Conservation (phyloP, 2,329 filamentous ascomycete species). For the Penicillium janthinellum region DNA sequence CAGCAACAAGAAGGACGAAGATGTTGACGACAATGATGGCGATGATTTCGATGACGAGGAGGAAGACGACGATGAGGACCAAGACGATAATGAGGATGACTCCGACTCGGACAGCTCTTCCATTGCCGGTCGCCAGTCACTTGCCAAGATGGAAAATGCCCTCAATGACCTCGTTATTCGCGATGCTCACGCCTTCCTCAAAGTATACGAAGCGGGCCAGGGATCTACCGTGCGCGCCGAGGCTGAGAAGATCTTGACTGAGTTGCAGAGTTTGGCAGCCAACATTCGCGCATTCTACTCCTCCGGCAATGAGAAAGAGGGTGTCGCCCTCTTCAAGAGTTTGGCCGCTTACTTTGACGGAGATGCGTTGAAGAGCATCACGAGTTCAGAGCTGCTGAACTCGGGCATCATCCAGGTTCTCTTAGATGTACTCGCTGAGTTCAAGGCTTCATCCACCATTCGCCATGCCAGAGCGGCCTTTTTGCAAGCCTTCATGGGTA, state of each 20-base stretch:
- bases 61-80: conserved; percentile 55
- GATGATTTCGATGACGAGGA: conserved; percentile 56
- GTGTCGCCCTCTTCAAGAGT: conserved; percentile 68
- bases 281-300: conserved; percentile 74
- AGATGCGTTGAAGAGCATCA: conserved; percentile 88
- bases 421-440: conserved; percentile 76
- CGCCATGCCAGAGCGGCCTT: conserved; percentile 75
- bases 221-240: conserved; percentile 75
- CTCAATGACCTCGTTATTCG: conserved; percentile 73
- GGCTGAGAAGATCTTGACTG: conserved; percentile 72
- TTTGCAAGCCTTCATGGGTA: conserved; percentile 88
- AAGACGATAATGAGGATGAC: conserved; percentile 52
- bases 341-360: conserved; percentile 84
- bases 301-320: conserved; percentile 46
- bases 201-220: conserved; percentile 76
- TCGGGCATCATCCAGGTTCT: conserved; percentile 86
- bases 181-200: conserved; percentile 80
- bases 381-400: conserved; percentile 88
- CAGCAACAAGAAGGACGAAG: conserved; percentile 37
- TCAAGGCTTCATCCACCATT: conserved; percentile 36
- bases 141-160: conserved; percentile 48
- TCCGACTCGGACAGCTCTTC: conserved; percentile 70
- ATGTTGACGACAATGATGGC: conserved; percentile 58
- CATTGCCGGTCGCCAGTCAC: conserved; percentile 44
- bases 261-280: conserved; percentile 69